Percentiles rank a stretch among this genome's conserved stretches.
These are phyloP conservation scores for Echeveria elegans DNA, from an alignment of 164 flowering plant genomes.

Conservation along the genomic window DNA sequence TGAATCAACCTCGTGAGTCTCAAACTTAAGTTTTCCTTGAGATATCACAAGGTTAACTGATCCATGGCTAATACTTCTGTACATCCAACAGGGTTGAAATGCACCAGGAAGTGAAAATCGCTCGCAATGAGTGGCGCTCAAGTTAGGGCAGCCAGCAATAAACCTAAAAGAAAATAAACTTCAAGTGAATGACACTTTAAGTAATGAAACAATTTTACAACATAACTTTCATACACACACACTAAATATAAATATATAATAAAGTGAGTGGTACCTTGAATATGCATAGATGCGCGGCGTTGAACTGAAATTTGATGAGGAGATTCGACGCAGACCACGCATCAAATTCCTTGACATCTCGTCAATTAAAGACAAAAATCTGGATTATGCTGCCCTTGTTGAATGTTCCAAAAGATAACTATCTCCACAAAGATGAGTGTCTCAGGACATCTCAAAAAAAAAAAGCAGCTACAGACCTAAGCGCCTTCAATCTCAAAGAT, in stretches of 20 bases:
- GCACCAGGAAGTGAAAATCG: background rate
- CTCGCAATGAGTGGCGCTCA: background rate
- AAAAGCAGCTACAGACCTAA: too few species aligned
- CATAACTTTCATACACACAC: background rate
- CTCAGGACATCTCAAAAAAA: too few species aligned
- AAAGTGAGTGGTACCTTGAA: background rate
- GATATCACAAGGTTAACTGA: conserved; percentile 56
- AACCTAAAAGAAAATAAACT: background rate
- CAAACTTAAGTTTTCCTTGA: conserved; percentile 70
- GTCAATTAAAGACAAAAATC: too few species aligned
- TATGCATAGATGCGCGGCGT: background rate
- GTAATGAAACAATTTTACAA: background rate
- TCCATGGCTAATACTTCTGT: conserved; percentile 39
- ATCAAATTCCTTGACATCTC: background rate
- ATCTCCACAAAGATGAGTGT: too few species aligned
- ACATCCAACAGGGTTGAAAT: conserved; percentile 23
- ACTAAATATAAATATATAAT: background rate
- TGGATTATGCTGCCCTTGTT: too few species aligned
- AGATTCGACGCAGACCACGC: background rate
- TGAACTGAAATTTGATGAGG: background rate
- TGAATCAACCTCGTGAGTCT: conserved; percentile 54
- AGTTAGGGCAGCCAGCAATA: background rate
- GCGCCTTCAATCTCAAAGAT: too few species aligned
- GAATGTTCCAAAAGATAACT: too few species aligned
- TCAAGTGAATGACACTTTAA: background rate